phyloP scores from a whole-genome alignment of 2,329 filamentous ascomycete species.

The Dissoconium aciculare region DNA sequence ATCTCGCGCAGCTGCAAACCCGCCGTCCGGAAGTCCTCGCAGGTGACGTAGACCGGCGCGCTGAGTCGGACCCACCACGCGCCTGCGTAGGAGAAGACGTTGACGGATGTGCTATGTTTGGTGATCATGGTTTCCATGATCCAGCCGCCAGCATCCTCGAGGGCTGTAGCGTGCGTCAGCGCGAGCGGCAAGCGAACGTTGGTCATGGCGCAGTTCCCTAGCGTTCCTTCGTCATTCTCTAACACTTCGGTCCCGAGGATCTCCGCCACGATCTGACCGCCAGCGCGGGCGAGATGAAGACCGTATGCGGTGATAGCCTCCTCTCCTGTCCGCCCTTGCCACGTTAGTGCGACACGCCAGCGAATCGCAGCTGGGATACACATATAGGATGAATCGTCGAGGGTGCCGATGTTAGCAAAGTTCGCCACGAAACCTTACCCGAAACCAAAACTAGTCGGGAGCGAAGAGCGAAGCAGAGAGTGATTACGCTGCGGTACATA shows the following conservation, averaged over 20 bases:
- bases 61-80: slow-evolving; percentile 57
- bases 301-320: slow-evolving; percentile 50
- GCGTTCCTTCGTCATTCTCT: slow-evolving; percentile 46
- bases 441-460: slow-evolving; percentile 73
- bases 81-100: slow-evolving; percentile 44
- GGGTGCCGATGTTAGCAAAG: slow-evolving; percentile 61
- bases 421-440: slow-evolving; percentile 29
- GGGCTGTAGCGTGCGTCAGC: slow-evolving; percentile 20
- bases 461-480: slow-evolving; percentile 51
- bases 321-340: slow-evolving; percentile 41
- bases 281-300: slow-evolving; percentile 46
- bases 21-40: slow-evolving; percentile 51
- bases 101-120: slow-evolving; percentile 57
- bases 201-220: slow-evolving; percentile 43
- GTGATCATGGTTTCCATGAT: slow-evolving; percentile 28
- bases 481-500: slow-evolving; percentile 69
- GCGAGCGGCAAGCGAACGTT: slow-evolving; percentile 54
- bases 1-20: slow-evolving; percentile 2
- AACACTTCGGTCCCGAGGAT: slow-evolving; percentile 56
- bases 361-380: slow-evolving; percentile 56
- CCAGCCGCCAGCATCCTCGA: slow-evolving; percentile 26
- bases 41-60: slow-evolving; percentile 66
- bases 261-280: slow-evolving; percentile 44
- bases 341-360: slow-evolving; percentile 43
- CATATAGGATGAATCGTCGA: slow-evolving; percentile 57